Evolutionary conservation across 768 basidiomycete species (phyloP).

Genomic region (Suillus luteus): DNA sequence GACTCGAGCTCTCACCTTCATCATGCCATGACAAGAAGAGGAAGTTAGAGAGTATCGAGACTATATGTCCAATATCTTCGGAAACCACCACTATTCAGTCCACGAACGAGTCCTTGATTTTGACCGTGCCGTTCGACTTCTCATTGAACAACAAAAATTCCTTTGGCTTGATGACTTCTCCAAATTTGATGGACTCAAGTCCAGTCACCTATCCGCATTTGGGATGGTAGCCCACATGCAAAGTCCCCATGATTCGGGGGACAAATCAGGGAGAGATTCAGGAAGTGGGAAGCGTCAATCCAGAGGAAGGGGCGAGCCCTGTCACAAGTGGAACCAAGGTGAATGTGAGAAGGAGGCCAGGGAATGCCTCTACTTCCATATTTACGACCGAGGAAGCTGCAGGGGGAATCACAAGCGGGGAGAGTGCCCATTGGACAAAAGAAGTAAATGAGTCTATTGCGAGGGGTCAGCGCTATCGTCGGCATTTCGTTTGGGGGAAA

Average conservation of each 20-base stretch:
- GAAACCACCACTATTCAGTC: no score
- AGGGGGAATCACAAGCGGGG: not conserved
- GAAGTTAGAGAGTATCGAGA: no score
- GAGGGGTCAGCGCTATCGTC: not conserved
- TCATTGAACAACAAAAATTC: not conserved
- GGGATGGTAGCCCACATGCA: not conserved
- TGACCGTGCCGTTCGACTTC: not conserved
- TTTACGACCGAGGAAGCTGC: not conserved
- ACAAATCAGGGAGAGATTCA: no score
- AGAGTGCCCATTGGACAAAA: not conserved
- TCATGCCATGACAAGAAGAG: no score
- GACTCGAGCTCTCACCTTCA: no score
- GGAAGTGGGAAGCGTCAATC: not conserved
- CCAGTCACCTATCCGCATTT: not conserved
- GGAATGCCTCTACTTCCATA: not conserved
- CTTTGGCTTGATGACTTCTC: not conserved
- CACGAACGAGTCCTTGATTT: no score
- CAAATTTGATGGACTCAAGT: not conserved
- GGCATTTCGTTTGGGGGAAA: conserved; percentile 1
- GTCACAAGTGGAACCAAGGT: not conserved
- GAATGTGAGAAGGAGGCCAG: not conserved
- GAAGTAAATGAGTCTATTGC: not conserved
- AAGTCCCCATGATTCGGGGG: not conserved
- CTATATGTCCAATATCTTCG: no score
- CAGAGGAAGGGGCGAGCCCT: not conserved